Percentiles rank a stretch among this genome's conserved stretches.
Evolutionary conservation across 305 asterid species (phyloP).

Genomic region (Caryopteris hybrid): DNA sequence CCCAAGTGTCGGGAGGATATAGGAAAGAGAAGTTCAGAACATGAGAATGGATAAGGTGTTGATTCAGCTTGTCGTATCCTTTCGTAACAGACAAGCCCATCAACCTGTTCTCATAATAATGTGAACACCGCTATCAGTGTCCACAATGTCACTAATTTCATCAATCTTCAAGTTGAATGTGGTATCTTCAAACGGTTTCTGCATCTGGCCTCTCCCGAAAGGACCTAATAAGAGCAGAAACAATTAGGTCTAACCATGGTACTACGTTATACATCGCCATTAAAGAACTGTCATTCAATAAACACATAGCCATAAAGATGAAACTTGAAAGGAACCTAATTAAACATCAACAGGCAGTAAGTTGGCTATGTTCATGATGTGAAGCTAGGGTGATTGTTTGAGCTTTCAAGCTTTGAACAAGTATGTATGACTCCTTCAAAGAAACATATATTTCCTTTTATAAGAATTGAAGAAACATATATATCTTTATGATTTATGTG

Average conservation of each 20-base stretch:
- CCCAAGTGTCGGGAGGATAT: not conserved
- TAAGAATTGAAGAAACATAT: too few relatives aligned
- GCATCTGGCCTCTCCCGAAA: slow-evolving; percentile 88
- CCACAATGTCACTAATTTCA: slow-evolving; percentile 80
- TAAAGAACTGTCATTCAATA: not conserved
- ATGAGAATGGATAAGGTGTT: slow-evolving; percentile 7
- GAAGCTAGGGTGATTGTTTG: not conserved
- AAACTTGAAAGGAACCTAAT: too few relatives aligned
- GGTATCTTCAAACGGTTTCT: slow-evolving; percentile 89
- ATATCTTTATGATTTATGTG: too few relatives aligned
- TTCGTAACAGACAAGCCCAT: slow-evolving; percentile 3
- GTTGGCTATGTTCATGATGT: not conserved
- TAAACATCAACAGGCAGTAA: too few relatives aligned
- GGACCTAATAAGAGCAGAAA: slow-evolving; percentile 41
- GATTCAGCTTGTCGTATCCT: slow-evolving; percentile 2
- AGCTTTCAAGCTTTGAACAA: too few relatives aligned
- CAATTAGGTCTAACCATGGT: not conserved
- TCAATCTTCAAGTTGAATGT: slow-evolving; percentile 60
- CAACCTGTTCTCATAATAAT: slow-evolving; percentile 69
- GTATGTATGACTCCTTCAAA: too few relatives aligned
- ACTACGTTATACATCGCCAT: not conserved
- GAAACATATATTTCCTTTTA: too few relatives aligned
- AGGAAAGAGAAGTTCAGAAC: not conserved
- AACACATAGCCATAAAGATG: too few relatives aligned
- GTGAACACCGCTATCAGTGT: slow-evolving; percentile 89